Percentiles rank a stretch among this genome's conserved stretches.
These are phyloP conservation scores for Schwanniomyces yamadae DNA, from an alignment of 805 yeast genomes.

Conservation along the genomic window DNA sequence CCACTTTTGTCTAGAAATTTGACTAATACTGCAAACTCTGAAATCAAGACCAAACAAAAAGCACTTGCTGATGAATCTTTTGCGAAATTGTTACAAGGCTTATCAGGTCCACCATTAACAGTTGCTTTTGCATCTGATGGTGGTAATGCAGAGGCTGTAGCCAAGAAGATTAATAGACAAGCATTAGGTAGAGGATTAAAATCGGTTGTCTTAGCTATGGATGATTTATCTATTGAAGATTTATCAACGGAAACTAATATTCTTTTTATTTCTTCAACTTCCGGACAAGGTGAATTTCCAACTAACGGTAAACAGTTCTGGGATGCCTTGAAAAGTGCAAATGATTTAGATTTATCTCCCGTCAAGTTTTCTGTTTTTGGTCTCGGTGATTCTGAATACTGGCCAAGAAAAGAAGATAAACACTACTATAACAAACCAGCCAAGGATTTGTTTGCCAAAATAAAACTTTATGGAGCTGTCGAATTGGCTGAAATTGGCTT, in stretches of 20 bases:
- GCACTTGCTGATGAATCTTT: conserved; percentile 75
- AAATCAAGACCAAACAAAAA: conserved; percentile 57
- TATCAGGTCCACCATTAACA: conserved; percentile 89
- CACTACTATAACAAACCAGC: conserved; percentile 93
- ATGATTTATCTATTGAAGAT: conserved; percentile 71
- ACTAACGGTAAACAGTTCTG: conserved; percentile 76
- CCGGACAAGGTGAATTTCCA: conserved; percentile 88
- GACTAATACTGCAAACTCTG: conserved; percentile 57
- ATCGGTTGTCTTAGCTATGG: conserved; percentile 64
- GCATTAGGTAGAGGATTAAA: conserved; percentile 79
- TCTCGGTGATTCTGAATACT: conserved; percentile 80
- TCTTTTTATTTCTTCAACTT: conserved; percentile 68
- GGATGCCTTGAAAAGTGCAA: conserved; percentile 65
- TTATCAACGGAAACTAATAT: conserved; percentile 68
- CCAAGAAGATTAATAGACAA: conserved; percentile 73
- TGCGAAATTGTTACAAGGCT: conserved; percentile 73
- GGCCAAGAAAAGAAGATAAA: conserved; percentile 97
- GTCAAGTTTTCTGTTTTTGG: conserved; percentile 67
- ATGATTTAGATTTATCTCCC: conserved; percentile 61
- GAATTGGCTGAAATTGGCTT: conserved; percentile 74
- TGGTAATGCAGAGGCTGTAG: conserved; percentile 82
- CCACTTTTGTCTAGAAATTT: conserved; percentile 80
- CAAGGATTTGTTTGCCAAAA: conserved; percentile 63
- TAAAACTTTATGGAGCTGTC: conserved; percentile 70
- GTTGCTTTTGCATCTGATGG: conserved; percentile 90